Evolutionary conservation across 1,139 yeast species (phyloP).

Genomic region (Suzukiozyma palmioleophila): DNA sequence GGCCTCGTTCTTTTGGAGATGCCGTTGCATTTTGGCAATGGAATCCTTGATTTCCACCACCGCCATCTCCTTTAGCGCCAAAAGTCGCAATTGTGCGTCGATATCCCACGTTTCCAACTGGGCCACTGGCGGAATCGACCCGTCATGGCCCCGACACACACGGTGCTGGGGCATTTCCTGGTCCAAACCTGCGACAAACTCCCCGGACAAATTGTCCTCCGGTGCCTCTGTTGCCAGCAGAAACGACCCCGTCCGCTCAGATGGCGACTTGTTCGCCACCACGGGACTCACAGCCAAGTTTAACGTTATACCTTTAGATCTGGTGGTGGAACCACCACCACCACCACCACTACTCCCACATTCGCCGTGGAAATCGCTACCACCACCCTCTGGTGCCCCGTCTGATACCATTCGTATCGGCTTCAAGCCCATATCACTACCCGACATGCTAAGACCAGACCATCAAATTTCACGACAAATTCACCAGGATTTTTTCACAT

Average conservation of each 20-base stretch:
- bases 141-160: constrained; percentile 13
- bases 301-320: constrained; percentile 27
- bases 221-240: no score
- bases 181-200: no score
- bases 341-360: not conserved
- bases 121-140: constrained; percentile 30
- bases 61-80: constrained; percentile 62
- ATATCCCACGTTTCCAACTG: constrained; percentile 33
- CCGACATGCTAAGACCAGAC: not conserved
- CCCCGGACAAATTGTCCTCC: no score
- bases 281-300: constrained; percentile 31
- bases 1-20: constrained; percentile 36
- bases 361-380: not conserved
- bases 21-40: constrained; percentile 29
- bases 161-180: no score
- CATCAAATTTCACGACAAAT: not conserved
- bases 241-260: not conserved
- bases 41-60: constrained; percentile 53
- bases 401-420: not conserved
- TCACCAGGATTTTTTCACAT: no score
- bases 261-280: not conserved
- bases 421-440: not conserved
- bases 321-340: constrained; percentile 10
- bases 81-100: constrained; percentile 51
- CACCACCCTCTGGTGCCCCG: not conserved